These are phyloP conservation scores for Limnanthes douglasii DNA, from an alignment of 345 rosid genomes.

Conservation along the genomic window DNA sequence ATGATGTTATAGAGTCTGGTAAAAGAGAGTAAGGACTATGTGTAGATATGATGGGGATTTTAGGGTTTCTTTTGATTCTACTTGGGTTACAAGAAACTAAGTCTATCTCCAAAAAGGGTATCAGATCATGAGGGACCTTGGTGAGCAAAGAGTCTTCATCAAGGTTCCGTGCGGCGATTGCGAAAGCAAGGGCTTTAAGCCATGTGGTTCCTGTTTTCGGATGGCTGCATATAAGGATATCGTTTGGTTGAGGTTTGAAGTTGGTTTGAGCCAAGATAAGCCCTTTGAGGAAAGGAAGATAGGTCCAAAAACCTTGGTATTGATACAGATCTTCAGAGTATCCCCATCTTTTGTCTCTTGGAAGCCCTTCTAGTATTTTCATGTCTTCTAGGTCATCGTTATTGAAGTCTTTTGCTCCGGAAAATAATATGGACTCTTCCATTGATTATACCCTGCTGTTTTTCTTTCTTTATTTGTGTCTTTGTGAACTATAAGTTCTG, in stretches of 20 bases:
- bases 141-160: neutral
- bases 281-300: too few relatives aligned
- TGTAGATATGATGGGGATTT: constrained; percentile 9
- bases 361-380: too few relatives aligned
- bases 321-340: too few relatives aligned
- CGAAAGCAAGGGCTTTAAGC: constrained; percentile 14
- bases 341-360: too few relatives aligned
- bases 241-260: constrained; percentile 6
- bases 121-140: constrained; percentile 11
- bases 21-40: constrained; percentile 12
- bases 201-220: constrained; percentile 17
- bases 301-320: too few relatives aligned
- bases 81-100: neutral
- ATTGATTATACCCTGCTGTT: too few relatives aligned
- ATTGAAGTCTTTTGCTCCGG: too few relatives aligned
- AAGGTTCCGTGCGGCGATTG: constrained; percentile 6
- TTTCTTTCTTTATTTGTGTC: too few relatives aligned
- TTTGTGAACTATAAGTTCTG: too few relatives aligned
- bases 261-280: too few relatives aligned
- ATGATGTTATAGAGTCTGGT: neutral
- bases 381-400: too few relatives aligned
- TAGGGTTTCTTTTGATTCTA: neutral
- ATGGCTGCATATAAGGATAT: constrained; percentile 8
- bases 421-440: too few relatives aligned
- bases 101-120: constrained; percentile 6